These are phyloP conservation scores for Stereum hirsutum DNA, from an alignment of 1,284 basidiomycete species.

Conservation along the genomic window DNA sequence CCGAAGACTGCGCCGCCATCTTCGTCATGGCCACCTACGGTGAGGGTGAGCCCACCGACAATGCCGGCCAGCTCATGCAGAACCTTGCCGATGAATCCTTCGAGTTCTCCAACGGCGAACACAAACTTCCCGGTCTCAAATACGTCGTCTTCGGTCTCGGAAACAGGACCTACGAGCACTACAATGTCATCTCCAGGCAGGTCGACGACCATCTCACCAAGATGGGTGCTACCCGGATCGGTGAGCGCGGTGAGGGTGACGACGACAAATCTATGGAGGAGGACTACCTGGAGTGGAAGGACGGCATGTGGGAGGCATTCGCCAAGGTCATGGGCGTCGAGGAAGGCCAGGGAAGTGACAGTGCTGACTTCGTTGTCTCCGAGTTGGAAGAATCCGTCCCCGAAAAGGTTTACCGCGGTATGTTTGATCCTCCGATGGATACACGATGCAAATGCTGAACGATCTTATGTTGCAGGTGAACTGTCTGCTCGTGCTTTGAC, in stretches of 20 bases:
- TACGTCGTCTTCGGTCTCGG: constrained; percentile 95
- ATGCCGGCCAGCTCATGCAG: constrained; percentile 93
- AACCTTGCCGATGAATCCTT: constrained; percentile 83
- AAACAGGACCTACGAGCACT: constrained; percentile 95
- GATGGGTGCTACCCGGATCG: constrained; percentile 84
- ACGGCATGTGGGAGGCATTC: constrained; percentile 91
- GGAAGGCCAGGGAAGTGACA: constrained; percentile 92
- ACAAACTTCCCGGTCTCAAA: constrained; percentile 79
- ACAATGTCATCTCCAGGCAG: constrained; percentile 82
- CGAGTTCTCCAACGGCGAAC: constrained; percentile 77
- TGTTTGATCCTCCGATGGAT: constrained; percentile 16
- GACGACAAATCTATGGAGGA: constrained; percentile 99
- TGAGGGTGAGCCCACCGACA: constrained; percentile 98
- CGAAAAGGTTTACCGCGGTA: constrained; percentile 89
- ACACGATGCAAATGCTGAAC: not conserved
- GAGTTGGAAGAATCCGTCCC: constrained; percentile 67
- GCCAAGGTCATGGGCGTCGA: constrained; percentile 78
- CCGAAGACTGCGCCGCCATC: constrained; percentile 79
- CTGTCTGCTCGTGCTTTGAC: constrained; percentile 86
- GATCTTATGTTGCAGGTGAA: constrained; percentile 45
- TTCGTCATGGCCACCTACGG: constrained; percentile 99
- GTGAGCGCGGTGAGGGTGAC: constrained; percentile 91
- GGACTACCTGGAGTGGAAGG: constrained; percentile 99
- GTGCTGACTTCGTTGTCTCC: constrained; percentile 89
- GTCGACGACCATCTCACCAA: constrained; percentile 69